Base-by-base conservation (phyloP, 495 filamentous ascomycete genomes). In the Aspergillus leporis region DNA sequence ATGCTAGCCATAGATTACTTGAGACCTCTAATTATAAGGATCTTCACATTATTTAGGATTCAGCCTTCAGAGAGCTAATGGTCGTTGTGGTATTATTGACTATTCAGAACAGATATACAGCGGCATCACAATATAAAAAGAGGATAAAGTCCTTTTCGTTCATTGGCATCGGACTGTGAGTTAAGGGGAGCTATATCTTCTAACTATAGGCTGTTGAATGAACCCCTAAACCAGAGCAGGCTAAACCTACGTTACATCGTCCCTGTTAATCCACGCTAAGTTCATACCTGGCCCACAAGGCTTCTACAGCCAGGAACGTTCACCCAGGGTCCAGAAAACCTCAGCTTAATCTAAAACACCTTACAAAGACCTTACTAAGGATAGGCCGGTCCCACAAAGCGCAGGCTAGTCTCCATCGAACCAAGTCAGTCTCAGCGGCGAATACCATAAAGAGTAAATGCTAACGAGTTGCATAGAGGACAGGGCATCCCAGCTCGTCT, bases 381-480 rank as follows among this genome's bases (percentile, higher is more conserved):
- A 5, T 36, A 5, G 32, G 32, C 13, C 32, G 32, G 13, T 13
- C 32, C 32, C 32, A 36, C 43, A 46, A 46, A 16, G 14, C 7
- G 43, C 22, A 22, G 46, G n/a, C 46, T 48, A 19, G 18, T 48
- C 46, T 49, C 46, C 18, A 49, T 25, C 46, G n/a, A 49, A 25
- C 46, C 1, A 25, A 49, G 13, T 21, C 46, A 49, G 25, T 49
- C 1, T 21, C 3, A 2, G 23, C 46, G 13, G 12, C 46, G 5
- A 23, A 3, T 23, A 28, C 46, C 46, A 25, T 21, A 49, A 13
- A 25, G 46, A 12, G 8, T 49, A 23, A 49, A 2, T 25, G 19
- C 18, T 5, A 25, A 25, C 46, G 22, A 25, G 18, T 49, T n/a
- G 46, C n/a, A 25, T 25, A 21, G 23, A 5, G 4, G 23, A 6